These are phyloP conservation scores for Penicillium chermesinum DNA, from an alignment of 495 filamentous ascomycete species.

Conservation along the genomic window DNA sequence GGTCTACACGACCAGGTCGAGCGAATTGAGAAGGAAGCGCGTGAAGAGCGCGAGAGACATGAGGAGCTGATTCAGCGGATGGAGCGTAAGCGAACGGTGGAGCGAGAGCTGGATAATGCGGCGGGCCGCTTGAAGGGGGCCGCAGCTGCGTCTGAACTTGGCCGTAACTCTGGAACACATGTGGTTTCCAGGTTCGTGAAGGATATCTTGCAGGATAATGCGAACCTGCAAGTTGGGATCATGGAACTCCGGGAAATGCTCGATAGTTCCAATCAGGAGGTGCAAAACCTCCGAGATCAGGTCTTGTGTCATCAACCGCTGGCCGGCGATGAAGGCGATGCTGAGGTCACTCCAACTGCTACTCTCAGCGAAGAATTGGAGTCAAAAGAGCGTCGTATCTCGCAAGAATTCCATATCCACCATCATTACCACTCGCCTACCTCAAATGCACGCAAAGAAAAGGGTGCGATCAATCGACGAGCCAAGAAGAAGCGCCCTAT, in stretches of 20 bases:
- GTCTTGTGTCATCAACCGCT: conserved; percentile 73
- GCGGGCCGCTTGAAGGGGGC: conserved; percentile 74
- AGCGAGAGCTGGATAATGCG: conserved; percentile 69
- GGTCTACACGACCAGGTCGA: conserved; percentile 84
- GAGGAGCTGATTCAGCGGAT: conserved; percentile 74
- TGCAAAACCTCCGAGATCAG: conserved; percentile 79
- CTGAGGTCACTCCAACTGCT: conserved; percentile 21
- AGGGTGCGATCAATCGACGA: conserved; percentile 44
- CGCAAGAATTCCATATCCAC: conserved; percentile 81
- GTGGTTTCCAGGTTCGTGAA: conserved; percentile 92
- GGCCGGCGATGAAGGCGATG: conserved; percentile 27
- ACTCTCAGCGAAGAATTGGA: conserved; percentile 68
- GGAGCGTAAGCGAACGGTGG: conserved; percentile 68
- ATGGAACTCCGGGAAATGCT: conserved; percentile 89
- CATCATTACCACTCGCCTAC: conserved; percentile 80
- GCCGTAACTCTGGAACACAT: conserved; percentile 50
- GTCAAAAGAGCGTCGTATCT: conserved; percentile 46
- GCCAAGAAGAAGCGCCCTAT: conserved; percentile 64
- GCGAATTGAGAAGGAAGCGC: conserved; percentile 77
- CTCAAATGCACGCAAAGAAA: conserved; percentile 46
- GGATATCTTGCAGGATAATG: conserved; percentile 93
- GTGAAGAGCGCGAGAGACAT: conserved; percentile 77
- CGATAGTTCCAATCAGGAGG: conserved; percentile 87
- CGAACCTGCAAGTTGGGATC: conserved; percentile 83
- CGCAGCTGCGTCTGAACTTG: conserved; percentile 58